Evolutionary conservation across 257 asterid genomes (phyloP).

Genomic region (Solanum piurae): DNA sequence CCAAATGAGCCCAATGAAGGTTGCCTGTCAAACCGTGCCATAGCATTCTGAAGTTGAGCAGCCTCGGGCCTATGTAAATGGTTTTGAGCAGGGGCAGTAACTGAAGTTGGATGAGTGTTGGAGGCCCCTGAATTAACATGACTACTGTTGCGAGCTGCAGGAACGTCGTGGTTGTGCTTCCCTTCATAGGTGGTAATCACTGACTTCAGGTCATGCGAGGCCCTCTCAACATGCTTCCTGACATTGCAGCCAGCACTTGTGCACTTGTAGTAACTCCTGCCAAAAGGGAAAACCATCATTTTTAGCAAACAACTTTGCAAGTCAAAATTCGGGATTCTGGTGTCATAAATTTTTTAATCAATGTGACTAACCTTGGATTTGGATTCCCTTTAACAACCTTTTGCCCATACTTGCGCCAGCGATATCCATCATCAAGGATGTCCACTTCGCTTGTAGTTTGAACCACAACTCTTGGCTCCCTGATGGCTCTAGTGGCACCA

Average conservation of each 20-base stretch:
- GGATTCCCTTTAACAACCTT: constrained; percentile 95
- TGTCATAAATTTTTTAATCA: not conserved
- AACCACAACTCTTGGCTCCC: constrained; percentile 90
- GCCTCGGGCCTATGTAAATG: constrained; percentile 42
- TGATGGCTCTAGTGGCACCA: constrained; percentile 51
- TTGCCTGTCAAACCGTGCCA: constrained; percentile 35
- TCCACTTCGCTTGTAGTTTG: constrained; percentile 92
- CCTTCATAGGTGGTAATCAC: constrained; percentile 83
- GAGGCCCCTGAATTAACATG: constrained; percentile 30
- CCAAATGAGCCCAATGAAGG: constrained; percentile 26
- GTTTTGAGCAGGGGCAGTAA: constrained; percentile 17
- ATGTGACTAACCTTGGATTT: constrained; percentile 60
- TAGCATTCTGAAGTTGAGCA: constrained; percentile 34
- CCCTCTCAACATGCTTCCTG: constrained; percentile 82
- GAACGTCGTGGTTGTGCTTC: constrained; percentile 80
- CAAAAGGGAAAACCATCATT: not conserved
- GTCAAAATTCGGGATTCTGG: not conserved
- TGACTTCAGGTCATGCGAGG: constrained; percentile 71
- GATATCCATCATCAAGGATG: constrained; percentile 84
- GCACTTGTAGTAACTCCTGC: constrained; percentile 92
- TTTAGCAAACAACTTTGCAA: not conserved
- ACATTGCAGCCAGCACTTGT: constrained; percentile 72
- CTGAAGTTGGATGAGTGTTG: constrained; percentile 11
- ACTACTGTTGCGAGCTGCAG: constrained; percentile 72
- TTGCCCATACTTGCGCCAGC: constrained; percentile 97